phyloP scores from a whole-genome alignment of 768 basidiomycete species.

The Xerocomellus chrysenteron region DNA sequence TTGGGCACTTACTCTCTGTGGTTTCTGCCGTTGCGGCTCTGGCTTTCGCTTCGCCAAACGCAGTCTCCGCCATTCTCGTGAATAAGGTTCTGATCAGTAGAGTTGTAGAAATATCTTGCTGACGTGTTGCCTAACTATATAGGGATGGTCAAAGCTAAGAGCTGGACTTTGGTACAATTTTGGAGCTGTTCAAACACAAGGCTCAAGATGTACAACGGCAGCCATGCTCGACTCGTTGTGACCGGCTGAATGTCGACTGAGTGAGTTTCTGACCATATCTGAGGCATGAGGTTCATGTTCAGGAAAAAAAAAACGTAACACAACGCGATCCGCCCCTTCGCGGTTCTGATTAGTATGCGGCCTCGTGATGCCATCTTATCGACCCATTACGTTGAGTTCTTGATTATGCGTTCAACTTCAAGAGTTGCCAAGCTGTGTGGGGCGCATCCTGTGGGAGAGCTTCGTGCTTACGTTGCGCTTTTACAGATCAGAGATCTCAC shows the following conservation, averaged over 20 bases:
- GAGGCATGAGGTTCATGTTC: neutral
- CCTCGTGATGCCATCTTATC: conserved; percentile 8
- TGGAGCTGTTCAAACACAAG: neutral
- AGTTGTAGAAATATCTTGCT: neutral
- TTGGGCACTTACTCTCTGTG: conserved; percentile 14
- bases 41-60: conserved; percentile 3
- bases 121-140: no score
- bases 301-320: neutral
- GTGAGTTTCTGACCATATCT: neutral
- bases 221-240: neutral
- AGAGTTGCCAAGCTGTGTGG: neutral
- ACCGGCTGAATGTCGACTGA: neutral
- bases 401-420: conserved; percentile 3
- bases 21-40: neutral
- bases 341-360: neutral
- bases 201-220: neutral
- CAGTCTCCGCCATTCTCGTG: conserved; percentile 1
- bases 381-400: conserved; percentile 17
- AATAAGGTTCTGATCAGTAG: conserved; percentile 1
- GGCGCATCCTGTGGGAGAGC: neutral
- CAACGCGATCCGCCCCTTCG: conserved; percentile 1
- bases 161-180: neutral
- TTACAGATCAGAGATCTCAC: neutral
- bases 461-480: conserved; percentile 3
- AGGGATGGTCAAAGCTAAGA: no score